Evolutionary conservation across 2,329 filamentous ascomycete species (phyloP).

Genomic region (Mycocentrospora acerina): DNA sequence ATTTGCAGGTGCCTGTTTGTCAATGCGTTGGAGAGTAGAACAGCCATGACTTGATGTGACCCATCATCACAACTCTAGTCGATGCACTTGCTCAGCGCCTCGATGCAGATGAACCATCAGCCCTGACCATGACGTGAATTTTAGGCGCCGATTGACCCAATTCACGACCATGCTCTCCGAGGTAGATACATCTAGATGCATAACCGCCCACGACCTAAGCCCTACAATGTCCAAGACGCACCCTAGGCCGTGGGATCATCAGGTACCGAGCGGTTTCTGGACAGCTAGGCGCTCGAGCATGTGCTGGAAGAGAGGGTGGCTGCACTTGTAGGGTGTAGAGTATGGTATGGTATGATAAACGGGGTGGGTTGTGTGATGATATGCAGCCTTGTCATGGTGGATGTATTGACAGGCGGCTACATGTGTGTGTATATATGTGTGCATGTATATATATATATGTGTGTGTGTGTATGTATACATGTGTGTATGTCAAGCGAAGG

Average conservation of each 20-base stretch:
- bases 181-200: slow-evolving; percentile 10
- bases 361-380: slow-evolving; percentile 9
- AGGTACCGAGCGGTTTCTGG: slow-evolving; percentile 17
- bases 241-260: slow-evolving; percentile 21
- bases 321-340: slow-evolving; percentile 34
- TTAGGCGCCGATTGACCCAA: slow-evolving; percentile 33
- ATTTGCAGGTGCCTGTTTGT: not conserved
- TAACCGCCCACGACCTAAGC: slow-evolving; percentile 26
- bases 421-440: no score
- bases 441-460: no score
- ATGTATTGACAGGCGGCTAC: not conserved
- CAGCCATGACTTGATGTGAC: not conserved
- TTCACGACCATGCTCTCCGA: slow-evolving; percentile 15
- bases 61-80: slow-evolving; percentile 7
- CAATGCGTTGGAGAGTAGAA: no score
- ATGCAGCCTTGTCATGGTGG: slow-evolving; percentile 7
- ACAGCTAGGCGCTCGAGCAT: slow-evolving; percentile 21
- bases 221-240: slow-evolving; percentile 18
- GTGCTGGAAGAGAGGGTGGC: slow-evolving; percentile 15
- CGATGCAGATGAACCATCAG: slow-evolving; percentile 21
- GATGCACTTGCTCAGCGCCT: slow-evolving; percentile 7
- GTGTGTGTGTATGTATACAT: no score
- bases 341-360: no score
- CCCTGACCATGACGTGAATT: slow-evolving; percentile 9
- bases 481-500: no score